A percentile compares a stretch with the other conserved stretches of the same genome.
Evolutionary conservation across 2,329 filamentous ascomycete genomes (phyloP).

Genomic region (Xenoacremonium recifei): DNA sequence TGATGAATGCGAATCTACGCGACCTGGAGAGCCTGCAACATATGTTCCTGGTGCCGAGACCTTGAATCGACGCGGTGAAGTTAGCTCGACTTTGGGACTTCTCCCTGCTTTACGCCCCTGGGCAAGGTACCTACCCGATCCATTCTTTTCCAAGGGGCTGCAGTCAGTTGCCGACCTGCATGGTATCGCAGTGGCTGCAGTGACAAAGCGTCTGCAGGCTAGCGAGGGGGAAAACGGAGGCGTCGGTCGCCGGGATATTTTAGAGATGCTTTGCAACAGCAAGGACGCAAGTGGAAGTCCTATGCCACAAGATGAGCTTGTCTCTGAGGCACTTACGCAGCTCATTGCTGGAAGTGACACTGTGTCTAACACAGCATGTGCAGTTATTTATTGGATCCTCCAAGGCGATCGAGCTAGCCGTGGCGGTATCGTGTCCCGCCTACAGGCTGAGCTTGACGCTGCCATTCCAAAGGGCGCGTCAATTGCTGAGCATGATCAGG

Average conservation of each 20-base stretch:
- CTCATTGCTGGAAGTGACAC: conserved; percentile 16
- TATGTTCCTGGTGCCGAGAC: conserved; percentile 12
- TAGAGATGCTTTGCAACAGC: conserved; percentile 9
- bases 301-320: conserved; percentile 9
- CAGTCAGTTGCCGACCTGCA: conserved; percentile 11
- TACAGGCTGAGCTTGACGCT: conserved; percentile 10
- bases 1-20: conserved; percentile 10
- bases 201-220: conserved; percentile 6
- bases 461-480: conserved; percentile 4
- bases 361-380: conserved; percentile 12
- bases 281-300: conserved; percentile 8
- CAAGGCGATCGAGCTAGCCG: conserved; percentile 9
- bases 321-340: conserved; percentile 12
- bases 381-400: conserved; percentile 13
- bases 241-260: conserved; percentile 6
- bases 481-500: conserved; percentile 7
- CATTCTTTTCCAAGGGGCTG: conserved; percentile 12
- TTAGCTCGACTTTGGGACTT: conserved; percentile 11
- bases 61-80: conserved; percentile 12
- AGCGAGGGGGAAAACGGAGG: conserved; percentile 2
- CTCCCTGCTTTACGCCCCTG: conserved; percentile 7
- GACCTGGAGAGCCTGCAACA: conserved; percentile 6
- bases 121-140: conserved; percentile 12
- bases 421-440: conserved; percentile 4
- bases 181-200: conserved; percentile 9